Base-by-base conservation (phyloP, 306 rosid genomes). In the Dryas octopetala region DNA sequence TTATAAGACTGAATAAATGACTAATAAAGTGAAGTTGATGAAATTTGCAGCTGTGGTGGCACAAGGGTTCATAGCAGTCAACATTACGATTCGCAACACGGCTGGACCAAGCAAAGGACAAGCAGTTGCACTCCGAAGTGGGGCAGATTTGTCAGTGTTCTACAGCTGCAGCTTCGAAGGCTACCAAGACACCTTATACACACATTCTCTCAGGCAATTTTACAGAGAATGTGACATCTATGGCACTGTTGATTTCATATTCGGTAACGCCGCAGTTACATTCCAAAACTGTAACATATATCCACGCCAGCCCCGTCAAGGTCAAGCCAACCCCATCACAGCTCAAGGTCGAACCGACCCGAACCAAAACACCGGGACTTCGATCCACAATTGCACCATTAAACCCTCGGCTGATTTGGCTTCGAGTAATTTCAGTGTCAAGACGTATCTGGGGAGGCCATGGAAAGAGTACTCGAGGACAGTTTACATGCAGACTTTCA, bases 201-300 rank as follows among this genome's bases (percentile, higher is more conserved):
- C 87, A 16, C 83, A 84, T 60, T 84, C 87, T 8, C 68, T 73
- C 8, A 71, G 85, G 16, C 88, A 84, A 70, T 74, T 84, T 83
- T 84, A 60, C 45, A 62, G 85, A 49, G 88, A 84, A 74, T 84
- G 88, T 73, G 88, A 84, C 47, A 54, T 81, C 16, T 84, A 81
- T 13, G 88, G 85, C 28, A 81, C 88, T 0, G 85, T 84, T 0
- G 88, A 84, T 68, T 84, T 81, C 74, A 84, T 84, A 28, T 85
- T 84, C 45, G 83, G 88, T 26, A 74, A 84, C 41, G 88, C 85
- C 0, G 83, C 81, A 0, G 88, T 66, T 15, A 83, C 81, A 9
- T 41, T 85, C 57, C 86, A 85, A 59, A 71, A 78, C 62, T 81
- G 85, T 47, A 81, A 81, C 77, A 17, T 85, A 2, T 81, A 74